Evolutionary conservation across 768 basidiomycete species (phyloP).

Genomic region (Candolleomyces efflorescens): DNA sequence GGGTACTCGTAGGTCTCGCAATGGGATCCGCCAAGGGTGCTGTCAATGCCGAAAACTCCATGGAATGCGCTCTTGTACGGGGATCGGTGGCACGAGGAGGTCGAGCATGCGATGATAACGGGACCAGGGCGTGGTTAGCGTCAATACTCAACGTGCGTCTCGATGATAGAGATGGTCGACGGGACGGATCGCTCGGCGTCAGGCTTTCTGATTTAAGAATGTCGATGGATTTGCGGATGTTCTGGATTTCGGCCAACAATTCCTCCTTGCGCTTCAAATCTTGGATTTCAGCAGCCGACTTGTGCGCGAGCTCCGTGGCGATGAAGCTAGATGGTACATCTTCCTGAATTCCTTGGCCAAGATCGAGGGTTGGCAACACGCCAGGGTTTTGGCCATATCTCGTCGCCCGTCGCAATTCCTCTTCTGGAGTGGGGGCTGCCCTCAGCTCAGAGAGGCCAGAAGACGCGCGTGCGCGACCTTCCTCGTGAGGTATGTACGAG

Average conservation of each 20-base stretch:
- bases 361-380: conserved; percentile 66
- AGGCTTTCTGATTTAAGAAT: conserved; percentile 65
- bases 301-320: conserved; percentile 18
- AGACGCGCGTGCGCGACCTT: conserved; percentile 49
- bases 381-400: conserved; percentile 49
- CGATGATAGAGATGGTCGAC: conserved; percentile 61
- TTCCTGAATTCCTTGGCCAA: conserved; percentile 69
- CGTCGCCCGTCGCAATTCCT: conserved; percentile 52
- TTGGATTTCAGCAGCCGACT: conserved; percentile 41
- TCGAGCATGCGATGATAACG: conserved; percentile 52
- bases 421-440: conserved; percentile 56
- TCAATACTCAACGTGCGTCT: conserved; percentile 68
- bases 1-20: conserved; percentile 66
- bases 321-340: conserved; percentile 74
- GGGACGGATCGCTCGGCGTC: conserved; percentile 46
- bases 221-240: conserved; percentile 76
- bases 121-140: conserved; percentile 45
- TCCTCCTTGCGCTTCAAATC: conserved; percentile 67
- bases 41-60: conserved; percentile 56
- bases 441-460: conserved; percentile 76
- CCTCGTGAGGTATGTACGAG: conserved; percentile 47
- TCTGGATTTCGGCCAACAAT: conserved; percentile 72
- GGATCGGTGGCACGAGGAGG: conserved; percentile 69
- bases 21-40: conserved; percentile 49
- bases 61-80: conserved; percentile 59